Conservation (phyloP, 2,329 filamentous ascomycete species). For the Xylariaceae sp. region DNA sequence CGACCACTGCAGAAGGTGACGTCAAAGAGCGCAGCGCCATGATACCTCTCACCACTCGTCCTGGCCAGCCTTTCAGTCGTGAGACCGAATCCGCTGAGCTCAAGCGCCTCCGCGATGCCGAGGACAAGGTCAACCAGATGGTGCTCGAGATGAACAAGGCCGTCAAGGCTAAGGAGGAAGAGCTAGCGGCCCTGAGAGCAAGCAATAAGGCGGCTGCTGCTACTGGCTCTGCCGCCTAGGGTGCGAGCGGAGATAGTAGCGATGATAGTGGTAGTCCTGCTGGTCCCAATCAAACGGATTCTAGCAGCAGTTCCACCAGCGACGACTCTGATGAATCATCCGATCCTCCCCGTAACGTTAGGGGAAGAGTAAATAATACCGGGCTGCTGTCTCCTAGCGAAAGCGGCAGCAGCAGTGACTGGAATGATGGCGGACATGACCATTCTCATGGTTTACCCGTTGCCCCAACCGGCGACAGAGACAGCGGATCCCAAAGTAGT, state of each 20-base stretch:
- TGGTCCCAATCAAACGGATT: no score
- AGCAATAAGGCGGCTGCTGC: slow-evolving; percentile 53
- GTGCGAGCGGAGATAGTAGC: slow-evolving; percentile 9
- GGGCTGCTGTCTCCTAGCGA: no score
- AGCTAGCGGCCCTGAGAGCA: slow-evolving; percentile 65
- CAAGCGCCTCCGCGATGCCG: slow-evolving; percentile 66
- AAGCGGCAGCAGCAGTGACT: no score
- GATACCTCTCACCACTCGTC: slow-evolving; percentile 71
- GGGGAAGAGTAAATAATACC: no score
- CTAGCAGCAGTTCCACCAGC: no score
- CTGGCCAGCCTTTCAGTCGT: slow-evolving; percentile 74
- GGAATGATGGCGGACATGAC: no score
- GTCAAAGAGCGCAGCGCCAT: slow-evolving; percentile 70
- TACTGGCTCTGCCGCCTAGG: slow-evolving; percentile 30
- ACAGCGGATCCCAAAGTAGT: no score
- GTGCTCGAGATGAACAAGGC: slow-evolving; percentile 63
- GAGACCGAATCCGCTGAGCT: slow-evolving; percentile 71
- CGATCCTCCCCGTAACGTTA: no score
- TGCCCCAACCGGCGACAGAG: no score
- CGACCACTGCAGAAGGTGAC: slow-evolving; percentile 41
- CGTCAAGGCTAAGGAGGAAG: slow-evolving; percentile 68
- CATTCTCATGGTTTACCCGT: no score
- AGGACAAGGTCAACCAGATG: slow-evolving; percentile 67
- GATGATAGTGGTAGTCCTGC: neutral
- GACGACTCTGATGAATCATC: no score